Conservation (phyloP, 768 basidiomycete genomes). For the Hebeloma cylindrosporum region DNA sequence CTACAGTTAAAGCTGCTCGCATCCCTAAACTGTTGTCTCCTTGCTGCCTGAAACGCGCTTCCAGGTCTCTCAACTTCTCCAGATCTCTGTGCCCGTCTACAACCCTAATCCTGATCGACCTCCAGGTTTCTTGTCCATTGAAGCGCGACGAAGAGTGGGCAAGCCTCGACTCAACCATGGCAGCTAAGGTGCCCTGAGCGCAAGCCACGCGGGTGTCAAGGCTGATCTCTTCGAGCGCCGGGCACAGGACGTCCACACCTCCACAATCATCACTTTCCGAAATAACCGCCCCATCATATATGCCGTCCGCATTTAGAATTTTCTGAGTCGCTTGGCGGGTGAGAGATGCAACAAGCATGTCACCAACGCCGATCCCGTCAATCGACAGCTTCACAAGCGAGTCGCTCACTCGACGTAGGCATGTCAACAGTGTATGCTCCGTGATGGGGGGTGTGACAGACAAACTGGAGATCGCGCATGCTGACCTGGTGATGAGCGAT, state of each 20-base stretch:
- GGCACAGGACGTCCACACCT: constrained; percentile 14
- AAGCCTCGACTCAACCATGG: constrained; percentile 27
- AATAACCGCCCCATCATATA: neutral
- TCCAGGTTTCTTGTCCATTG: neutral
- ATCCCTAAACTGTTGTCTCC: neutral
- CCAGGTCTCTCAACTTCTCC: constrained; percentile 16
- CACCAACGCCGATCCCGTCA: constrained; percentile 24
- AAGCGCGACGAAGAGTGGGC: neutral
- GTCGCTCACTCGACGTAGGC: constrained; percentile 22
- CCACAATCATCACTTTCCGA: neutral
- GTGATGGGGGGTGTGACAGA: constrained; percentile 29
- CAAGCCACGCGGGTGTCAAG: constrained; percentile 23
- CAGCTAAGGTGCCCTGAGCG: constrained; percentile 17
- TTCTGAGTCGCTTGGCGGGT: constrained; percentile 13
- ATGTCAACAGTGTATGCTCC: constrained; percentile 27
- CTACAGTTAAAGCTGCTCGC: constrained; percentile 5
- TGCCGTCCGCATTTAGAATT: neutral
- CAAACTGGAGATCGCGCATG: constrained; percentile 29
- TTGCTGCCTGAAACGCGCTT: neutral
- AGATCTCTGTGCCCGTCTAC: constrained; percentile 22
- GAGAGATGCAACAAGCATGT: constrained; percentile 22
- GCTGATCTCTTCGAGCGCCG: constrained; percentile 22
- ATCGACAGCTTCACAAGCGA: constrained; percentile 28
- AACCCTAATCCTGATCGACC: constrained; percentile 13
- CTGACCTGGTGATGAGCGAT: constrained; percentile 30